A percentile compares a stretch with the other conserved stretches of the same genome.
These are phyloP conservation scores for Tolypocladium ovalisporum DNA, from an alignment of 2,329 filamentous ascomycete genomes.

Conservation along the genomic window DNA sequence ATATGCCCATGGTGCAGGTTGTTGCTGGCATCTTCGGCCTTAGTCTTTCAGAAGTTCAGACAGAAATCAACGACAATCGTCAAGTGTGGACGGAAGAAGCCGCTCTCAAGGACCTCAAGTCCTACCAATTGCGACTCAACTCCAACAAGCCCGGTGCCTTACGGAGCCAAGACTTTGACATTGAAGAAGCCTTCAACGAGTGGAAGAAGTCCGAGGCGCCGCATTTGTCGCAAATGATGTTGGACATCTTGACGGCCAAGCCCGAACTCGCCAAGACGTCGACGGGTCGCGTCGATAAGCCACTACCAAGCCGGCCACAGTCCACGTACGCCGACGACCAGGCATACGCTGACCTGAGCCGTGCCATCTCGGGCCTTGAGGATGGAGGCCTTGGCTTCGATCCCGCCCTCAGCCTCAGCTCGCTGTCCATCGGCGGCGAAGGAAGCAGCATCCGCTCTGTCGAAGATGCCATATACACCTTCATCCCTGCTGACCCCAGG, in stretches of 20 bases:
- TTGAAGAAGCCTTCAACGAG: constrained; percentile 74
- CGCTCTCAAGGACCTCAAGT: constrained; percentile 81
- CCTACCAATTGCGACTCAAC: constrained; percentile 82
- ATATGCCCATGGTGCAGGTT: constrained; percentile 87
- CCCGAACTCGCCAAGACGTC: constrained; percentile 76
- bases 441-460: constrained; percentile 39
- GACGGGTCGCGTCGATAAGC: constrained; percentile 44
- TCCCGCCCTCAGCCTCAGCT: constrained; percentile 55
- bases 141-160: constrained; percentile 69
- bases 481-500: constrained; percentile 76
- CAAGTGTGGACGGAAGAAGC: constrained; percentile 83
- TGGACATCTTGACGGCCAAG: constrained; percentile 77
- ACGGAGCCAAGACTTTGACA: constrained; percentile 75
- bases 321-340: constrained; percentile 37
- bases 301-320: constrained; percentile 39
- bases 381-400: constrained; percentile 41
- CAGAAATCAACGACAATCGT: constrained; percentile 75
- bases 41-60: constrained; percentile 68
- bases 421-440: constrained; percentile 51
- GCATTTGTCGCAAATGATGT: constrained; percentile 85
- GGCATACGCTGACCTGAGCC: constrained; percentile 40
- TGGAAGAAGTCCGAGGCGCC: constrained; percentile 89
- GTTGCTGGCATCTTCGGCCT: constrained; percentile 82
- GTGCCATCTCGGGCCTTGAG: constrained; percentile 36
- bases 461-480: constrained; percentile 67